Base-by-base conservation (phyloP, 2,329 filamentous ascomycete genomes). In the Curvularia sp. region DNA sequence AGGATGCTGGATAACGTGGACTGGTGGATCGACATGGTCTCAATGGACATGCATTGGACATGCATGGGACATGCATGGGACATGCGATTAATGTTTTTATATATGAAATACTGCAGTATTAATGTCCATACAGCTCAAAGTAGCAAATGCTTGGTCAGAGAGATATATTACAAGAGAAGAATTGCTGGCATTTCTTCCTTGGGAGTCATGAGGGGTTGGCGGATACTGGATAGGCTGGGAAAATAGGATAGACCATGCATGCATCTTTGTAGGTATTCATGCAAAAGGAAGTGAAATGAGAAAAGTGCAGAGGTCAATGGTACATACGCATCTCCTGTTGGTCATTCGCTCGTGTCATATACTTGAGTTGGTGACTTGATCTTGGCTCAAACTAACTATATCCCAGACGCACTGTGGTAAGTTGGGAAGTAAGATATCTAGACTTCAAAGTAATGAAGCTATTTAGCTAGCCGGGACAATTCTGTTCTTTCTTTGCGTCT, bases 41-140 rank as follows among this genome's bases (percentile, higher is more conserved):
- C 18, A 47, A 30, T 5, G 26, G 28, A 18, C n/a, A 13, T 22
- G n/a, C n/a, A 47, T 47, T 28, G 5, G 22, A 41, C 8, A 30
- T 50, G 48, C 35, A 47, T 47, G 43, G 26, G 28, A 18, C n/a
- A 13, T 22, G n/a, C n/a, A 47, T 47, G 43, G 5, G 22, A 41
- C 8, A 30, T 50, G 48, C 35, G 7, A 5, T 35, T 50, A 50
- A 50, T 50, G 48, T 50, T 20, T 50, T 48, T 18, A 10, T 46
- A 10, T 46, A 41, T 50, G 35, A 39, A 41, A 41, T 20, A 28
- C 26, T 28, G 44, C 24, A 22, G 35, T n/a, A 41, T 24, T 28
- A 18, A 24, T 35, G 46, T 5, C 13, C 18, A 4, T 26, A 31
- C n/a, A 20, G 22, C 3, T 28, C 24, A 8, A 26, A 18, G 26